Base-by-base conservation (phyloP, 352 stramenopile species). In the Peronospora belbahrii region DNA sequence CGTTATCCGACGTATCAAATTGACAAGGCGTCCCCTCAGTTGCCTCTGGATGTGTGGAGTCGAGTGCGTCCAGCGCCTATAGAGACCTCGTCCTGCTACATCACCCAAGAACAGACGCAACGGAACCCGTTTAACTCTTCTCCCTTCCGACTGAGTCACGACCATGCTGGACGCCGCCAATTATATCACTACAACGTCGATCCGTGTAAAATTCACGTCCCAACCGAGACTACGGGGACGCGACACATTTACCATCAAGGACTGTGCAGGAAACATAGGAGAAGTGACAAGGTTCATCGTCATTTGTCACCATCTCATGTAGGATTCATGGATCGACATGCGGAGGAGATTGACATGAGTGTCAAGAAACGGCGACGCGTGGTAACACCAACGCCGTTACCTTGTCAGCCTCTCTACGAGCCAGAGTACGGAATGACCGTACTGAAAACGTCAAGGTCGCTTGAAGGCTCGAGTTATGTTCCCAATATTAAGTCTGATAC, bases 391-490 rank as follows among this genome's bases (percentile, higher is more conserved):
- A 40, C 23, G n/a, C 2, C 34, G 13, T 17, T 10, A 9, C 36
- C 28, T 28, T 19, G 30, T 17, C 31, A 51, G 7, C 32, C 48
- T 13, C 33, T 64, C 1, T 56, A 59, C 28, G 49, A 55, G 9
- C 13, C 37, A 0, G 42, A 55, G 33, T 59, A 56, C 28, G 49
- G 43, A 9, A 38, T 59, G 2, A 23, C 32, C 0, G 27, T 47
- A 20, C 13, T 64, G 5, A 49, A 64, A 28, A 59, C 47, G 9
- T 42, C 55, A n/a, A 50, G 48, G 32, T 27, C 49, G 4, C 32
- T 49, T 22, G 35, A 42, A 31, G 31, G 13, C 0, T 22, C 36
- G 2, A 48, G 48, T 0, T 53, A 39, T 28, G 8, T 35, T 18
- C 2, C 30, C 18, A 32, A 7, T 6, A 22, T 48, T 13, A 13